Evolutionary conservation across 345 rosid genomes (phyloP), one percentile per base, ranked within the genome.

Genomic region (Anacardium occidentale): DNA sequence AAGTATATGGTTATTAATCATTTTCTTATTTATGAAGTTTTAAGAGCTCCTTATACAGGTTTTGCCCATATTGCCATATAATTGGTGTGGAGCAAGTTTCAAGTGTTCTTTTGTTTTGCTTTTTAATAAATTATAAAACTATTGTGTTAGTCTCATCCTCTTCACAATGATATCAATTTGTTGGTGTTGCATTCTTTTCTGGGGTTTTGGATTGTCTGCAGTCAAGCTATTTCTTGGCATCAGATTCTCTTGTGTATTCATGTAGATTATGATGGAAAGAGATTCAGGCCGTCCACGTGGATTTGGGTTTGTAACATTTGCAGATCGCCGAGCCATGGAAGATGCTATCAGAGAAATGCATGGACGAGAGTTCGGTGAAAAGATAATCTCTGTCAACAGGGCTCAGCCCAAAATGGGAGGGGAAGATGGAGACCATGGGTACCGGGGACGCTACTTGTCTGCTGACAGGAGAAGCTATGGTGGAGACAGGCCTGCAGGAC

Each of bases 311-410:
- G 88, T 96, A 56, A 96, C 99, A 11, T 96, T 81, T 80, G 74
- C 97, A 9, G 98, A 96, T 82, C 98, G 87, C 6, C 89, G 96
- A 34, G 94, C 93, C 64, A 93, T 93, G 99, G 98, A 96, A 48
- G 96, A 93, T 70, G 91, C 99, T 17, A 96, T 96, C 64, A 84
- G 93, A 74, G 97, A 93, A 81, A 96, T 96, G 98, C 94, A 96
- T 81, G 97, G 96, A 21, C 88, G 91, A 13, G 98, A 93, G 81
- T 76, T 91, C 70, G 96, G 96, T 79, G 97, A 91, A 59, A 92
- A 95, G 48, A 75, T 78, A 68, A 93, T 96, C 76, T 91, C 99
- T 62, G 99, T 96, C 84, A 96, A 96, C 82, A 93, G 87, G 88
- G 99, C 99, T 58, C 93, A 93, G 70, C 99, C 99, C 9, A 92